These are phyloP conservation scores for Tothia fuscella DNA, from an alignment of 2,329 filamentous ascomycete genomes.

Conservation along the genomic window DNA sequence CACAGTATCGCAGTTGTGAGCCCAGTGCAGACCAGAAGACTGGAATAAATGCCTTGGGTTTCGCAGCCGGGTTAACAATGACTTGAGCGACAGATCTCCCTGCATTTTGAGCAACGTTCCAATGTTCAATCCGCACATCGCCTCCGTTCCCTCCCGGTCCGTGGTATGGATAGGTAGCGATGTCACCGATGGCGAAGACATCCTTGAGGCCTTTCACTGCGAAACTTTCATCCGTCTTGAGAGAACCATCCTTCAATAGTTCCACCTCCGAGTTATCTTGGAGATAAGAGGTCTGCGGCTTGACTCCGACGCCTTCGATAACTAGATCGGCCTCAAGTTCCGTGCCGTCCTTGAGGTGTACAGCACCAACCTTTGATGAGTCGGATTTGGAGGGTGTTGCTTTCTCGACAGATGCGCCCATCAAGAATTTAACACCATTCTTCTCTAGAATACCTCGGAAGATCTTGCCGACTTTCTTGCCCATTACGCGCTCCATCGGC, in stretches of 20 bases:
- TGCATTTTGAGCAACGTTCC: conserved; percentile 93
- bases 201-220: conserved; percentile 63
- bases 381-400: conserved; percentile 60
- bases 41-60: conserved; percentile 67
- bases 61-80: conserved; percentile 54
- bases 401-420: conserved; percentile 71
- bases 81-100: conserved; percentile 68
- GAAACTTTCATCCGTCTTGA: conserved; percentile 71
- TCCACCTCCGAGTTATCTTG: conserved; percentile 55
- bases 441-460: conserved; percentile 71
- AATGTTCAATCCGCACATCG: conserved; percentile 82
- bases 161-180: conserved; percentile 87
- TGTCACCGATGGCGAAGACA: conserved; percentile 90
- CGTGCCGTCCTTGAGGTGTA: conserved; percentile 78
- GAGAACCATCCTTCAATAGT: conserved; percentile 73
- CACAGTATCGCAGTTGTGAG: conserved; percentile 83
- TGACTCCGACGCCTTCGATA: conserved; percentile 80
- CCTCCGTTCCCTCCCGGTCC: conserved; percentile 71
- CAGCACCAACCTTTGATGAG: conserved; percentile 61
- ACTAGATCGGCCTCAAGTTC: conserved; percentile 77
- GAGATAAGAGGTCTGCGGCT: conserved; percentile 74
- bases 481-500: conserved; percentile 79
- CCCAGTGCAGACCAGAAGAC: conserved; percentile 96
- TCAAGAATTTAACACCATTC: conserved; percentile 78
- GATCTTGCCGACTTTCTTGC: conserved; percentile 65